Base-by-base conservation (phyloP, 2,329 filamentous ascomycete genomes). In the Penicillium verrucosum region DNA sequence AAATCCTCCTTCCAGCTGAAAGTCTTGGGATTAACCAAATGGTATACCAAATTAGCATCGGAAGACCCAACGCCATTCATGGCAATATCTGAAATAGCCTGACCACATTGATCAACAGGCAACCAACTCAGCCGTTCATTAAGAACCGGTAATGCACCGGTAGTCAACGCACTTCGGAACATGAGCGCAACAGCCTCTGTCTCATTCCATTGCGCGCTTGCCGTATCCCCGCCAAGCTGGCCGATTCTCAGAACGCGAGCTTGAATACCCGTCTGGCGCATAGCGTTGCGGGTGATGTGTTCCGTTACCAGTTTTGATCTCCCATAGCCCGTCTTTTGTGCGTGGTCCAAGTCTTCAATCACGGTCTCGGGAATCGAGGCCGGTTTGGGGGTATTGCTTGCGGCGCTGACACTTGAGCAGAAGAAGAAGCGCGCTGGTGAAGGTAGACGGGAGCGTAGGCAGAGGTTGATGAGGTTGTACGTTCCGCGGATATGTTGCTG, bases 401-500 rank as follows among this genome's bases (percentile, higher is more conserved):
- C 78, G 0, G 78, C 71, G 37, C 78, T 80, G 14, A 80, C 75
- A 0, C 80, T 82, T 2, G 80, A 82, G 60, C 80, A 80, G 60
- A 82, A 82, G 60, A 80, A 73, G 60, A 83, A 80, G 0, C 68
- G 68, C 1, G 75, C 72, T 0, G 75, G 73, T 0, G 51, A 57
- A 0, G 67, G 62, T 6, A 69, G 59, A 16, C 62, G 59, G 2
- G 71, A 69, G 21, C 68, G 66, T 0, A 78, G 67, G 43, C 74
- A 77, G 29, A 78, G 64, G 50, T 75, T 69, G 57, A 78, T 74
- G 37, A 75, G 63, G 56, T 84, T 80, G 12, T 72, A 72, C 12
- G 83, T 71, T 30, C 78, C 80, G 3, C 74, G 72, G 37, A 87
- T 80, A 58, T 82, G 80, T 53, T 83, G 79, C 41, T 77, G 76